phyloP scores from a whole-genome alignment of 1,139 yeast genomes.

The Neolecta irregularis region DNA sequence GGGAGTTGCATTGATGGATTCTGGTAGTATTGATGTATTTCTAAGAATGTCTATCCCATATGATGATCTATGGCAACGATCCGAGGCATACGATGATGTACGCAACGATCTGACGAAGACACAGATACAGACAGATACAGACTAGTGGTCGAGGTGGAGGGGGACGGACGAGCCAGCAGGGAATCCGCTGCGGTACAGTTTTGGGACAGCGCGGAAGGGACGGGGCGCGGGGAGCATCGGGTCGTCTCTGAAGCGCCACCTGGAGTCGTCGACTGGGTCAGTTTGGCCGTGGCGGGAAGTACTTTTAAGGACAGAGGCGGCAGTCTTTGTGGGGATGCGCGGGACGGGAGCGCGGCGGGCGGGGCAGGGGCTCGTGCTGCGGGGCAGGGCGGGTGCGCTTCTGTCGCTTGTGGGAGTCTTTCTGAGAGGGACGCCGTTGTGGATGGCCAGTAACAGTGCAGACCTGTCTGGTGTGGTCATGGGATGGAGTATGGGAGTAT shows the following conservation, averaged over 20 bases:
- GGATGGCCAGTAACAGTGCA: no score
- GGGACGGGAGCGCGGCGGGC: conserved; percentile 14
- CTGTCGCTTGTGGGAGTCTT: conserved; percentile 2
- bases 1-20: no score
- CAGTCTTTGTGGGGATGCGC: conserved; percentile 13
- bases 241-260: conserved; percentile 58
- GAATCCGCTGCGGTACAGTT: conserved; percentile 87
- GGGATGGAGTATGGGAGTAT: no score
- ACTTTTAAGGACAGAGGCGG: conserved; percentile 12
- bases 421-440: no score
- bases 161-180: conserved; percentile 71
- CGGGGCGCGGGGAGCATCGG: conserved; percentile 73
- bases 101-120: no score
- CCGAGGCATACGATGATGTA: no score
- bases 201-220: conserved; percentile 48
- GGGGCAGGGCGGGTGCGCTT: conserved; percentile 5
- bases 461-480: no score
- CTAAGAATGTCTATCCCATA: no score
- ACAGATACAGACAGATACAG: no score
- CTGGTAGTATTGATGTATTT: no score
- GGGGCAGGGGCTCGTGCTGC: conserved; percentile 17
- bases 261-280: conserved; percentile 45
- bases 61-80: no score
- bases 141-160: conserved; percentile 48
- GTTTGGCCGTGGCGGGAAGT: conserved; percentile 8